These are phyloP conservation scores for Suillus decipiens DNA, from an alignment of 768 basidiomycete species.

Conservation along the genomic window DNA sequence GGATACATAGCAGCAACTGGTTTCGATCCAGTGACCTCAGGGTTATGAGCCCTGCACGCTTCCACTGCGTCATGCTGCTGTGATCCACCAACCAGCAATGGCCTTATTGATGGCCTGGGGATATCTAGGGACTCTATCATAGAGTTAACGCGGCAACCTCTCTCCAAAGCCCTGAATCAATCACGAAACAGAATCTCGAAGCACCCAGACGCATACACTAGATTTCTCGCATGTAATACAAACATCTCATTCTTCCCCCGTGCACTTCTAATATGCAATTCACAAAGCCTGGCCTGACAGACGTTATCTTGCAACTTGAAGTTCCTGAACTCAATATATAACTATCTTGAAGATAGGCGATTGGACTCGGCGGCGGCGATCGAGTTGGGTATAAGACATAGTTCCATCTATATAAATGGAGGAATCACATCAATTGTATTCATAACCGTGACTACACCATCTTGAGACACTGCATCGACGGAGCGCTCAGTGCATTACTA, in stretches of 20 bases:
- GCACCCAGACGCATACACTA: background rate
- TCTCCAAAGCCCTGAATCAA: background rate
- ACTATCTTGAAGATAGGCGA: background rate
- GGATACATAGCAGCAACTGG: slow-evolving; percentile 28
- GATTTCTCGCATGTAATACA: background rate
- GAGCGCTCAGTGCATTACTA: background rate
- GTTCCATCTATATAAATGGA: background rate
- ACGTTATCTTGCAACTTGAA: background rate
- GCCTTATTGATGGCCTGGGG: background rate
- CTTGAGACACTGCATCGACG: background rate
- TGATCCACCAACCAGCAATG: accelerated
- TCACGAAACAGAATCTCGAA: background rate
- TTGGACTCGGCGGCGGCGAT: background rate
- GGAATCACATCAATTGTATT: background rate
- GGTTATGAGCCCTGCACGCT: slow-evolving; percentile 32
- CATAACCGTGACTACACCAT: too few species aligned
- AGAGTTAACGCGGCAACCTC: background rate
- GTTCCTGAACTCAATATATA: background rate
- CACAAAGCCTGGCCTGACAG: background rate
- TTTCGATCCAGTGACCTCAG: slow-evolving; percentile 36
- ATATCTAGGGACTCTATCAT: background rate
- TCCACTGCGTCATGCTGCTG: slow-evolving; percentile 33
- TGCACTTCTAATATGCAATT: background rate
- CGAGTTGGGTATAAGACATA: background rate
- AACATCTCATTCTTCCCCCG: background rate